Conservation (phyloP, 305 asterid species). For the Withania somnifera region DNA sequence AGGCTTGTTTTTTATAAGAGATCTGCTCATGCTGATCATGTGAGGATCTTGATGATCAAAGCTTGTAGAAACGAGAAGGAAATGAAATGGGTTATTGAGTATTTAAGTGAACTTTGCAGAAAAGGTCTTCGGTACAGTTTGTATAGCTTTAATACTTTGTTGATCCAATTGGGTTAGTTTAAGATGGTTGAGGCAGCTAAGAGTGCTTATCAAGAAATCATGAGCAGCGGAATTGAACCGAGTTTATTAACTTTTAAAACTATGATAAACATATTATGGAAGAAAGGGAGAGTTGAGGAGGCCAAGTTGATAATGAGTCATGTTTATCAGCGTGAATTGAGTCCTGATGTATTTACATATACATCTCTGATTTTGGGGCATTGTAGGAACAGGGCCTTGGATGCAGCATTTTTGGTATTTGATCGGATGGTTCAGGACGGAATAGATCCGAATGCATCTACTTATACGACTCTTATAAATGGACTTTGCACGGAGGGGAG, state of each 20-base stretch:
- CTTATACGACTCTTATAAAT: conserved; percentile 60
- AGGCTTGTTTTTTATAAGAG: conserved; percentile 52
- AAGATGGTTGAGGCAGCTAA: conserved; percentile 54
- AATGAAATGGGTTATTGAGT: conserved; percentile 38
- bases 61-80: conserved; percentile 48
- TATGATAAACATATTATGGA: conserved; percentile 71
- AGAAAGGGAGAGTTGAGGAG: conserved; percentile 66
- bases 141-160: conserved; percentile 67
- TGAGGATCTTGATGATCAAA: conserved; percentile 73
- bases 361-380: conserved; percentile 79
- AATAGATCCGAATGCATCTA: conserved; percentile 57
- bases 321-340: conserved; percentile 41
- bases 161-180: conserved; percentile 75
- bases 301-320: conserved; percentile 55
- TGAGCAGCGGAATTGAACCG: conserved; percentile 47
- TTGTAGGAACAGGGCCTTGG: conserved; percentile 59
- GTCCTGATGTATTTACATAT: conserved; percentile 75
- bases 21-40: conserved; percentile 60
- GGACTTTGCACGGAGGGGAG: conserved; percentile 63
- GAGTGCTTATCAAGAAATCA: conserved; percentile 32
- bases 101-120: conserved; percentile 38
- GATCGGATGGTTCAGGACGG: conserved; percentile 66
- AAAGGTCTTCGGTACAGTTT: conserved; percentile 38
- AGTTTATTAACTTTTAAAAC: conserved; percentile 66
- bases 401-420: conserved; percentile 51